phyloP scores from a whole-genome alignment of 1,284 basidiomycete species.

The Leucocoprinus gongylophorus region DNA sequence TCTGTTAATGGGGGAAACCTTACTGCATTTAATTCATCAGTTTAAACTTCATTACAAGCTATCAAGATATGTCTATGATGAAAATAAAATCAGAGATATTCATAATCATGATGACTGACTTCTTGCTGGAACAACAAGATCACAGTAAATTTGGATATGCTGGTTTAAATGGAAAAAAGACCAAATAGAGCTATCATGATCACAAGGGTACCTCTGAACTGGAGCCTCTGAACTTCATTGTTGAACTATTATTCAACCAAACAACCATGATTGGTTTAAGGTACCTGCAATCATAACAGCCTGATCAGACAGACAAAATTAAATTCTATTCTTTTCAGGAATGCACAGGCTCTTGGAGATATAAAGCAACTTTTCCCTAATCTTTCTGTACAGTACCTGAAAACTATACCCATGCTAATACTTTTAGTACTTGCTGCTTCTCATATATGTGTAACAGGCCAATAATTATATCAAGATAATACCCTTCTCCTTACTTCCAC shows the following conservation, averaged over 20 bases:
- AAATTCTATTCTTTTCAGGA: too few relatives aligned
- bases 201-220: too few relatives aligned
- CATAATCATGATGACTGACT: slow-evolving; percentile 23
- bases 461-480: slow-evolving; percentile 32
- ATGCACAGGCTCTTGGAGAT: slow-evolving; percentile 29
- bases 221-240: slow-evolving; percentile 33
- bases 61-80: too few relatives aligned
- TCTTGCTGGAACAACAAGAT: slow-evolving; percentile 26
- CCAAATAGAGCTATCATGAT: slow-evolving; percentile 31
- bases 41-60: too few relatives aligned
- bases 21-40: too few relatives aligned
- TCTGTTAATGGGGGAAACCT: too few relatives aligned
- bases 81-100: too few relatives aligned
- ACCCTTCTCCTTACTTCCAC: slow-evolving; percentile 31
- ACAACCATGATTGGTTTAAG: too few relatives aligned
- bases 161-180: slow-evolving; percentile 27
- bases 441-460: slow-evolving; percentile 17
- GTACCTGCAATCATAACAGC: too few relatives aligned
- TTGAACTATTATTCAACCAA: slow-evolving; percentile 29
- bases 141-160: slow-evolving; percentile 25
- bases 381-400: slow-evolving; percentile 27
- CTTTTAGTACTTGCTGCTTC: background rate
- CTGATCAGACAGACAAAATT: slow-evolving; percentile 20
- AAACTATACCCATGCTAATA: slow-evolving; percentile 13
- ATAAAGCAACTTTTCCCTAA: slow-evolving; percentile 30